phyloP scores from a whole-genome alignment of 2,329 filamentous ascomycete species.

The Fusarium clavum region DNA sequence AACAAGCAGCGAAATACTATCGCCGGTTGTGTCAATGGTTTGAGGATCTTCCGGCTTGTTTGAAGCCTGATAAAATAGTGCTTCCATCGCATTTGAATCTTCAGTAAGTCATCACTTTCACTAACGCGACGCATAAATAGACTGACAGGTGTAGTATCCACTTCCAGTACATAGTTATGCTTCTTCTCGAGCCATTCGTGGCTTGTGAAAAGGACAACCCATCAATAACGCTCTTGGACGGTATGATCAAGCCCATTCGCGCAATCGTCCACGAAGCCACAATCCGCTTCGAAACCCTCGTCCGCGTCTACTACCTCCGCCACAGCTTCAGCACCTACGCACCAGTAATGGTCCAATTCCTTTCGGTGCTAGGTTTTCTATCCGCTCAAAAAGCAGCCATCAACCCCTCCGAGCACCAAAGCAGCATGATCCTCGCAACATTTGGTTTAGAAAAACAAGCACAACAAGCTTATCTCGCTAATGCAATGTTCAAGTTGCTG shows the following conservation, averaged over 20 bases:
- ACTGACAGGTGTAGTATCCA: not conserved
- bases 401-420: not conserved
- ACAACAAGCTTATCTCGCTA: not conserved
- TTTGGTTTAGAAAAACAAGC: not conserved
- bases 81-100: not conserved
- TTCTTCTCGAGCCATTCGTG: not conserved
- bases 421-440: not conserved
- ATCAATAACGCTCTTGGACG: not conserved
- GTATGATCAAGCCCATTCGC: not conserved
- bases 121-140: too few relatives aligned
- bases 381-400: not conserved
- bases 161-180: not conserved
- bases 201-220: rapidly evolving
- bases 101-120: too few relatives aligned
- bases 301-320: not conserved
- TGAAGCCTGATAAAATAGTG: not conserved
- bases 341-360: not conserved
- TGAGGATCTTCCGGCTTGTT: not conserved
- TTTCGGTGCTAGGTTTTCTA: not conserved
- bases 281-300: not conserved
- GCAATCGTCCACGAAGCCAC: not conserved
- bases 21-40: not conserved
- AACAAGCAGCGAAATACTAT: not conserved
- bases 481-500: not conserved
- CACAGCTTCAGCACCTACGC: not conserved